Evolutionary conservation across 2,329 filamentous ascomycete genomes (phyloP).

Genomic region (Juglanconis juglandina): DNA sequence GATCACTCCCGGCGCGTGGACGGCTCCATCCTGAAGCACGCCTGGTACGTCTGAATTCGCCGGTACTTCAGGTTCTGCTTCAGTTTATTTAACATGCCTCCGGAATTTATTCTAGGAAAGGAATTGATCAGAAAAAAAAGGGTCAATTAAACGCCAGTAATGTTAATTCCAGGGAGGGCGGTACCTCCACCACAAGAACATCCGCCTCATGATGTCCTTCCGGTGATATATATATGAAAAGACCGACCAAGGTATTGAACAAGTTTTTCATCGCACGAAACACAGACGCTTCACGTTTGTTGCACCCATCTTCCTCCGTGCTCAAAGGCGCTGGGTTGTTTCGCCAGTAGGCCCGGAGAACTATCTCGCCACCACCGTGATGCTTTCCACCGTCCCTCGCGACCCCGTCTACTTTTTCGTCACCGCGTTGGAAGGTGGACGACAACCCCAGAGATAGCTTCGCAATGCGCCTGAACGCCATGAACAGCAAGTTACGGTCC

Average conservation of each 20-base stretch:
- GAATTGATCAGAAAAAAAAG: neutral
- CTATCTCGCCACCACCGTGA: neutral
- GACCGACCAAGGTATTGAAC: slow-evolving; percentile 15
- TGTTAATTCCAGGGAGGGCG: slow-evolving; percentile 14
- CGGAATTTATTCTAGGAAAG: neutral
- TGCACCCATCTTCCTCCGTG: neutral
- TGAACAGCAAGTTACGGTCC: neutral
- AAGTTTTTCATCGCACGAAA: neutral
- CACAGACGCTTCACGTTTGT: neutral
- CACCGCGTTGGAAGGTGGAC: neutral
- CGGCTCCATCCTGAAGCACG: too few species aligned
- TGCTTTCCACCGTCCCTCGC: neutral
- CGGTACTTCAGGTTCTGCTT: neutral
- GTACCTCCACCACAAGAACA: slow-evolving; percentile 1
- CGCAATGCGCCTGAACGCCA: neutral
- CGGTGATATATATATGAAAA: slow-evolving; percentile 7
- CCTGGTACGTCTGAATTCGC: too few species aligned
- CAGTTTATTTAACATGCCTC: neutral
- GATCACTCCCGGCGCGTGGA: neutral
- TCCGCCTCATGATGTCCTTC: neutral
- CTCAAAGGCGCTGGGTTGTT: neutral
- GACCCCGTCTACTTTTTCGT: neutral
- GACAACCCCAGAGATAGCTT: neutral
- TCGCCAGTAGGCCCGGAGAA: neutral
- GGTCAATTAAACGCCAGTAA: slow-evolving; percentile 23